Percentiles rank a stretch among this genome's conserved stretches.
These are phyloP conservation scores for Saposhnikovia divaricata DNA, from an alignment of 129 eudicot genomes.

Conservation along the genomic window DNA sequence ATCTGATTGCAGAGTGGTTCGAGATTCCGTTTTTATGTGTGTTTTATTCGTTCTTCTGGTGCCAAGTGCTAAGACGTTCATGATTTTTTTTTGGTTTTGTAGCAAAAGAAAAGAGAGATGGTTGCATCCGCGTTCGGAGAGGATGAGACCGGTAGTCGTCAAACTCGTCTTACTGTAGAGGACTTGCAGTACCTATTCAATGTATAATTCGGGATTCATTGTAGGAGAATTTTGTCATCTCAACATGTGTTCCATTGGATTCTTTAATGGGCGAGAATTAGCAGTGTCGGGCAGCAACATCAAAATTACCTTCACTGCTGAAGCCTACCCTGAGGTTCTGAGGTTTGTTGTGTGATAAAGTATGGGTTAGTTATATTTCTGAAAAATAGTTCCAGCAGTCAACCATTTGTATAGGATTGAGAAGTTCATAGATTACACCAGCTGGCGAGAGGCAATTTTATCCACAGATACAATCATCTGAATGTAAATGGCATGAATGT, in stretches of 20 bases:
- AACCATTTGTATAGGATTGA: constrained; percentile 1
- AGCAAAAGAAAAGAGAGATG: constrained; percentile 94
- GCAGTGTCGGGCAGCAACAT: background rate
- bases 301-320: background rate
- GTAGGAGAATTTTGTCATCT: constrained; percentile 3
- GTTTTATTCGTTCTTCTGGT: background rate
- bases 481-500: background rate
- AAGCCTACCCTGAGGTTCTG: background rate
- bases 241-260: background rate
- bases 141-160: constrained; percentile 66
- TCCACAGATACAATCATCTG: constrained; percentile 1
- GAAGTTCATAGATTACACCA: background rate
- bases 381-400: background rate
- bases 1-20: background rate
- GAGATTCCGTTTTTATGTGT: background rate
- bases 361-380: background rate
- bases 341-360: background rate
- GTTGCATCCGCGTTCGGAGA: constrained; percentile 98
- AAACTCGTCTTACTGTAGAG: constrained; percentile 84
- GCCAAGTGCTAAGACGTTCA: constrained; percentile 4
- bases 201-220: constrained; percentile 24
- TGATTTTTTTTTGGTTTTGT: constrained; percentile 15
- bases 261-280: background rate
- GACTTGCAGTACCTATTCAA: constrained; percentile 81
- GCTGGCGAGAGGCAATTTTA: background rate